Evolutionary conservation across 2,329 filamentous ascomycete genomes (phyloP).

Genomic region (Botryotinia calthae): DNA sequence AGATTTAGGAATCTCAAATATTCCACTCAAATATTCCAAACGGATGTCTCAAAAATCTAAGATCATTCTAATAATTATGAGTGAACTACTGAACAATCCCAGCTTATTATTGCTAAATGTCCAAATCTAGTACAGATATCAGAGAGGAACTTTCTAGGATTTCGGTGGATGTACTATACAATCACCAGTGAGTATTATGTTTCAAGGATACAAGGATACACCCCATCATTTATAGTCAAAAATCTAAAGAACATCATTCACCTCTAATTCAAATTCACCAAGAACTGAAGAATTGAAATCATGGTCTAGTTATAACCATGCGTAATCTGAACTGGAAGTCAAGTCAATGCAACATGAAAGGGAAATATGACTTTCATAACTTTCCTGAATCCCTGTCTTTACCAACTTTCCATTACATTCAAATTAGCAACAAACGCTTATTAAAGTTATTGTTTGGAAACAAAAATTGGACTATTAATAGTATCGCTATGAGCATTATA

Average conservation of each 20-base stretch:
- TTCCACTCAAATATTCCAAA: background rate
- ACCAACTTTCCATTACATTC: background rate
- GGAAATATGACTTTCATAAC: accelerated
- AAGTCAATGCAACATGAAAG: background rate
- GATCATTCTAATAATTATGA: accelerated
- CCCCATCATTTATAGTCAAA: background rate
- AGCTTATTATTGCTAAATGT: background rate
- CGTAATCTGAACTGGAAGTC: background rate
- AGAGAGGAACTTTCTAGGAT: accelerated
- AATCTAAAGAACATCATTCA: too few relatives aligned
- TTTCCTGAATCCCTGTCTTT: background rate
- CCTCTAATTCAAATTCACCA: background rate
- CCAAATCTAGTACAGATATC: accelerated
- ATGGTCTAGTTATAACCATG: too few relatives aligned
- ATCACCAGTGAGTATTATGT: background rate
- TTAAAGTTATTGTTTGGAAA: background rate
- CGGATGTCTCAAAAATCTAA: background rate
- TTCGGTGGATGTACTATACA: background rate
- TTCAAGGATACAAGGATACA: too few relatives aligned
- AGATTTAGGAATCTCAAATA: accelerated
- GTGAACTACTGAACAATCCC: background rate
- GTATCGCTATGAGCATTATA: background rate
- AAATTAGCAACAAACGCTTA: accelerated
- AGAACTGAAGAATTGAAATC: too few relatives aligned
- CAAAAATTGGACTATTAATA: background rate